phyloP scores from a whole-genome alignment of 352 stramenopile species.

The Aphanomyces stellatus region DNA sequence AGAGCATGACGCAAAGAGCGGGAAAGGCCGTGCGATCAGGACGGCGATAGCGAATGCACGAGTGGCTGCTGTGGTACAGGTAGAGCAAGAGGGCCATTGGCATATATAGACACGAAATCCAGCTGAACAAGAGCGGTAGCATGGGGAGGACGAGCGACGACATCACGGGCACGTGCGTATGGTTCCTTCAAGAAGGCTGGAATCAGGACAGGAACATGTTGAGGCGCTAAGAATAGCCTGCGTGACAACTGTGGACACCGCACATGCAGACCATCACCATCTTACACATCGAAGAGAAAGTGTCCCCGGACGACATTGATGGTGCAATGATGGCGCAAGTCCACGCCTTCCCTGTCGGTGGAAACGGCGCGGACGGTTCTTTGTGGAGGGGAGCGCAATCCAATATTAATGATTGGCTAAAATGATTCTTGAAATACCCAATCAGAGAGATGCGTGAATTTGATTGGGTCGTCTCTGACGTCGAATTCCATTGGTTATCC shows the following conservation, averaged over 20 bases:
- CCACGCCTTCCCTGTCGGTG: too few species aligned
- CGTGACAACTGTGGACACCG: too few species aligned
- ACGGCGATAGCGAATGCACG: background rate
- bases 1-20: background rate
- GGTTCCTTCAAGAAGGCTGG: background rate
- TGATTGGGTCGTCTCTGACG: background rate
- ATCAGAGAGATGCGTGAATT: background rate
- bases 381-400: too few species aligned
- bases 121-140: background rate
- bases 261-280: too few species aligned
- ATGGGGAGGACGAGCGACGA: background rate
- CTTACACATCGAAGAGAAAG: too few species aligned
- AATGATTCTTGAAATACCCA: background rate
- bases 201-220: too few species aligned
- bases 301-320: too few species aligned
- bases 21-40: background rate
- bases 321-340: too few species aligned
- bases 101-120: constrained; percentile 6
- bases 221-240: too few species aligned
- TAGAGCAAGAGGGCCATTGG: background rate
- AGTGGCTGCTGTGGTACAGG: background rate
- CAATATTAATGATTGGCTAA: background rate
- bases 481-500: background rate
- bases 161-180: background rate
- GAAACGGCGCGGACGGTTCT: too few species aligned